Conservation (phyloP, 2,329 filamentous ascomycete genomes). For the Lasiodiplodia gonubiensis region DNA sequence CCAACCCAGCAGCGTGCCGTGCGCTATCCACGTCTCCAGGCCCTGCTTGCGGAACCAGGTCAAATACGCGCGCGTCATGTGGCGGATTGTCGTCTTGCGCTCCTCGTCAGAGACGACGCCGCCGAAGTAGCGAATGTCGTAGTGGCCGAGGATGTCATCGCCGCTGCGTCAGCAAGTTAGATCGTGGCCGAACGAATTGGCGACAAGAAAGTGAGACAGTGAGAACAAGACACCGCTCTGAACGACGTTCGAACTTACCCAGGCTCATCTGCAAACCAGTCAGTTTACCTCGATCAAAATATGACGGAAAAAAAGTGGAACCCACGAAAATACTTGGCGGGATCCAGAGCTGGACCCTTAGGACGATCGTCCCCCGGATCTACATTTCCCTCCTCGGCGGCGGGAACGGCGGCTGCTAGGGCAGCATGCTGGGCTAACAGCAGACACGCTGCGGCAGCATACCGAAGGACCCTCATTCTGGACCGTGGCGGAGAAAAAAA, state of each 20-base stretch:
- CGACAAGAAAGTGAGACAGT: background rate
- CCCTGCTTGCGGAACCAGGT: slow-evolving; percentile 66
- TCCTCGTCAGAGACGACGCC: slow-evolving; percentile 68
- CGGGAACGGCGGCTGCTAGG: background rate
- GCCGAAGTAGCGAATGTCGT: slow-evolving; percentile 74
- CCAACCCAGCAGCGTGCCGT: slow-evolving; percentile 84
- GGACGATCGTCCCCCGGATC: slow-evolving; percentile 17
- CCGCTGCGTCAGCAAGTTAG: slow-evolving; percentile 30
- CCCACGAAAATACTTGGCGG: slow-evolving; percentile 27
- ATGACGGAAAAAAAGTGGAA: background rate
- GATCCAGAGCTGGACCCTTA: background rate
- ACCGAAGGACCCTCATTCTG: slow-evolving; percentile 13
- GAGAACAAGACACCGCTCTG: no score
- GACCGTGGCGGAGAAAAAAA: background rate
- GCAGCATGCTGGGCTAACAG: background rate
- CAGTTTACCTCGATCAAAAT: background rate
- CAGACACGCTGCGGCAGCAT: slow-evolving; percentile 16
- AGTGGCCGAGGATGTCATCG: slow-evolving; percentile 69
- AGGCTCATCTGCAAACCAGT: slow-evolving; percentile 21
- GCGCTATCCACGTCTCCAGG: slow-evolving; percentile 84
- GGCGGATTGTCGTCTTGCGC: slow-evolving; percentile 67
- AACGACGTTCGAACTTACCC: slow-evolving; percentile 10
- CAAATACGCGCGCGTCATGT: slow-evolving; percentile 78
- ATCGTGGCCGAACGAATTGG: background rate
- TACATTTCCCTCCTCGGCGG: background rate